Conservation (phyloP, 495 filamentous ascomycete species). For the Podospora australis region DNA sequence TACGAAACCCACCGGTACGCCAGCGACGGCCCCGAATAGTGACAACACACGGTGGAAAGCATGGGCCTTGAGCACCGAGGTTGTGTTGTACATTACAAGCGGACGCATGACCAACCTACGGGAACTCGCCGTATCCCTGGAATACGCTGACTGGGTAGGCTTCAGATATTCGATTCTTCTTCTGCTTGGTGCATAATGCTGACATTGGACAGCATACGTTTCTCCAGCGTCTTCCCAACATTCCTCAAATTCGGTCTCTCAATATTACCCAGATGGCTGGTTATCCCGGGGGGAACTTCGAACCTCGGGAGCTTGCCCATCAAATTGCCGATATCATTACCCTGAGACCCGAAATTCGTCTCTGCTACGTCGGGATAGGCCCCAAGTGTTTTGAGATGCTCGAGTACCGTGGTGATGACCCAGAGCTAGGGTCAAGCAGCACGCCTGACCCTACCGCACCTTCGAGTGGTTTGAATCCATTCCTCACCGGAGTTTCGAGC, state of each 20-base stretch:
- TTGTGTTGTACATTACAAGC: slow-evolving; percentile 72
- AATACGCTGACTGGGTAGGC: slow-evolving; percentile 83
- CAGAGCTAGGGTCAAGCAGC: slow-evolving; percentile 29
- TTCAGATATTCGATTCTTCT: slow-evolving; percentile 10
- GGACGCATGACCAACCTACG: slow-evolving; percentile 71
- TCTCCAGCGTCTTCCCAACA: slow-evolving; percentile 70
- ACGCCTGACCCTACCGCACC: neutral
- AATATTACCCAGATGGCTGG: slow-evolving; percentile 71
- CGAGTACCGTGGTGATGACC: slow-evolving; percentile 47
- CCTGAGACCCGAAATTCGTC: slow-evolving; percentile 74
- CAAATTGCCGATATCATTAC: slow-evolving; percentile 82
- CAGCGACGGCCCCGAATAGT: slow-evolving; percentile 7
- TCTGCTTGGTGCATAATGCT: slow-evolving; percentile 10
- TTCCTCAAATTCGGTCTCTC: slow-evolving; percentile 69
- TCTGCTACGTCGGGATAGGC: slow-evolving; percentile 77
- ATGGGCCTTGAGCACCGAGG: slow-evolving; percentile 73
- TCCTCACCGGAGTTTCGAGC: neutral
- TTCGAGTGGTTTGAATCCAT: neutral
- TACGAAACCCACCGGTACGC: slow-evolving; percentile 13
- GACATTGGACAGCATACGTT: slow-evolving; percentile 67
- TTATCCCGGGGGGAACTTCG: slow-evolving; percentile 48
- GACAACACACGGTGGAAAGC: slow-evolving; percentile 51
- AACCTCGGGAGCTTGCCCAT: slow-evolving; percentile 68
- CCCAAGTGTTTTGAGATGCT: slow-evolving; percentile 86
- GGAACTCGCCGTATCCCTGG: slow-evolving; percentile 71